Conservation (phyloP, 257 asterid genomes). For the Solanum tarapatanum region DNA sequence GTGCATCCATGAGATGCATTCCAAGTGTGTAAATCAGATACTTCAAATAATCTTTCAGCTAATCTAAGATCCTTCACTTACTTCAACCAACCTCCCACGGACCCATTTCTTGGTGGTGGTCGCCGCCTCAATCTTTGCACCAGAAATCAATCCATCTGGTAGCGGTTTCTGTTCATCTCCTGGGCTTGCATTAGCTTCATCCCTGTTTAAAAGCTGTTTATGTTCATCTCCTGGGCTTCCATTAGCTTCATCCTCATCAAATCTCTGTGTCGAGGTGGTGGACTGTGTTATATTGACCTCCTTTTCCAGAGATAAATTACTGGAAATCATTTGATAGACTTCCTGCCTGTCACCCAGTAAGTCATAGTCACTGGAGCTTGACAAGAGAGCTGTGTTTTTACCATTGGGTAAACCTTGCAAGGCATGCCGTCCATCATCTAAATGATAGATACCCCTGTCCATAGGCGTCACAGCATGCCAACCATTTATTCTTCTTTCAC, state of each 20-base stretch:
- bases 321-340: conserved; percentile 6
- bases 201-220: conserved; percentile 8
- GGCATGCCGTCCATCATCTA: conserved; percentile 10
- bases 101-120: conserved; percentile 62
- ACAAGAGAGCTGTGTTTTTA: neutral
- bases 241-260: conserved; percentile 6
- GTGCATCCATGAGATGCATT: conserved; percentile 16
- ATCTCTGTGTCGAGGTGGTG: conserved; percentile 5
- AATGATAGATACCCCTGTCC: conserved; percentile 1
- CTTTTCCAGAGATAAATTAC: conserved; percentile 10
- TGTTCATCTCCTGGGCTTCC: conserved; percentile 8
- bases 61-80: conserved; percentile 39
- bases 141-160: conserved; percentile 13
- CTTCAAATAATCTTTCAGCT: conserved; percentile 8
- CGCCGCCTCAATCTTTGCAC: neutral
- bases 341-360: conserved; percentile 14
- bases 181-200: neutral
- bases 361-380: conserved; percentile 8
- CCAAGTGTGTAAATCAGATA: neutral
- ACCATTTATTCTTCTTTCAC: conserved; percentile 33
- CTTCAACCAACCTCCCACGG: conserved; percentile 76
- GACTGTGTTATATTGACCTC: conserved; percentile 3
- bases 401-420: conserved; percentile 27
- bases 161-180: conserved; percentile 12
- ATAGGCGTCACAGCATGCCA: conserved; percentile 21